Evolutionary conservation across 495 filamentous ascomycete genomes (phyloP), one percentile per base, ranked within the genome.

Genomic region (Penicillium angulare): DNA sequence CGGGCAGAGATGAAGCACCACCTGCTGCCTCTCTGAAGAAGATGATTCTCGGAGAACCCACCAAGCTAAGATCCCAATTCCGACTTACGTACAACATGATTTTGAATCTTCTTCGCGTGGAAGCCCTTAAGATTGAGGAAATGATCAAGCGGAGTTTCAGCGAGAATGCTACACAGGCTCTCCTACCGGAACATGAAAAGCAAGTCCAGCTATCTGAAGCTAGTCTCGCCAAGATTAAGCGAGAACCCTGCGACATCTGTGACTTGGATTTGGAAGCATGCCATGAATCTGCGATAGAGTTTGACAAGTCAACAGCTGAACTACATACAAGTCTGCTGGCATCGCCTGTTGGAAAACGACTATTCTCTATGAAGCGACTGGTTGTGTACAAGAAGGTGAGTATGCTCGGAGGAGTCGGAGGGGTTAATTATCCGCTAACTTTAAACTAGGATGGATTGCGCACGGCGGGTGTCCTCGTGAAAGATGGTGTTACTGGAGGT

Each of bases 71-170:
- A 34, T 97, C 92, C 20, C 95, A 98, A 63, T 98, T 98, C 76
- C 82, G 93, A 51, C 78, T 98, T 33, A 98, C 93, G 1, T 98
- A 98, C 75, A 97, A 96, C 67, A 98, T 98, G 93, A 98, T 98
- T 33, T 76, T 98, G 36, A 98, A 97, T 59, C 80, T 98, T 7
- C 76, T 98, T 17, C 86, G 93, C 16, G 93, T 98, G 15, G 93
- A 98, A 71, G 95, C 93, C 6, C 71, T 98, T 47, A 97, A 96
- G 72, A 97, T 98, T 56, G 93, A 98, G 68, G 93, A 98, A 69
- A 98, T 98, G 93, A 98, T 98, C 73, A 98, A 98, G 77, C 84
- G 93, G 55, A 96, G 90, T 66, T 98, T 98, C 79, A 95, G 90
- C 49, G 93, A 98, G 69, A 93, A 98, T 71, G 91, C 91, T n/a